These are phyloP conservation scores for Tolypocladium paradoxum DNA, from an alignment of 2,329 filamentous ascomycete species.

Conservation along the genomic window DNA sequence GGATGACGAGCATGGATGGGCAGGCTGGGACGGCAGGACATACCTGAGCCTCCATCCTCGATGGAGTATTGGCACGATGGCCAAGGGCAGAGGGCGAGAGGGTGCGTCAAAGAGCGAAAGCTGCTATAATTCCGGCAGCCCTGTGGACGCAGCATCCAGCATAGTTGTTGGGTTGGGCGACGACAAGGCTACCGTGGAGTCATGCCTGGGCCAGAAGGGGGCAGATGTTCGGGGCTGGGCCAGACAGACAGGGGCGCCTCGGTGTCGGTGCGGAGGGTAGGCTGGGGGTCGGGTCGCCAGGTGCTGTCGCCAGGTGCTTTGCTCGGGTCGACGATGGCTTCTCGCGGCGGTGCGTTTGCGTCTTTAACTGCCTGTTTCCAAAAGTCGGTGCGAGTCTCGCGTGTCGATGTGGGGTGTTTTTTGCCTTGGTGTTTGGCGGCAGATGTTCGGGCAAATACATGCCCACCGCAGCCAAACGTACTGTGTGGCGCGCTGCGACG, in stretches of 20 bases:
- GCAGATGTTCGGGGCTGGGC: not conserved
- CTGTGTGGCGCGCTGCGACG: not conserved
- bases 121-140: constrained; percentile 35
- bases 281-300: not conserved
- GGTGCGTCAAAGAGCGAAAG: constrained; percentile 14
- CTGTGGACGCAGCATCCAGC: constrained; percentile 29
- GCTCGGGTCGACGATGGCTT: not conserved
- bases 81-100: constrained; percentile 4
- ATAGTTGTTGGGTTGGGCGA: constrained; percentile 24
- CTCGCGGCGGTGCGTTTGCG: constrained; percentile 15
- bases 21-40: constrained; percentile 12
- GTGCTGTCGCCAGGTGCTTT: not conserved
- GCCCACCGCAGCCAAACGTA: too few relatives aligned
- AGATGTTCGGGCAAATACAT: constrained; percentile 20
- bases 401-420: constrained; percentile 24
- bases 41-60: constrained; percentile 38
- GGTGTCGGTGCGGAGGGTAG: not conserved
- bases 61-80: constrained; percentile 5
- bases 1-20: not conserved
- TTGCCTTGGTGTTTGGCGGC: constrained; percentile 9
- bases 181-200: constrained; percentile 29
- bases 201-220: constrained; percentile 22
- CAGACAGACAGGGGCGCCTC: not conserved
- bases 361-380: constrained; percentile 26
- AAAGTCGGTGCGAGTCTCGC: constrained; percentile 28